Conservation (phyloP, 177 flowering plant genomes). For the Vitis hybrid region DNA sequence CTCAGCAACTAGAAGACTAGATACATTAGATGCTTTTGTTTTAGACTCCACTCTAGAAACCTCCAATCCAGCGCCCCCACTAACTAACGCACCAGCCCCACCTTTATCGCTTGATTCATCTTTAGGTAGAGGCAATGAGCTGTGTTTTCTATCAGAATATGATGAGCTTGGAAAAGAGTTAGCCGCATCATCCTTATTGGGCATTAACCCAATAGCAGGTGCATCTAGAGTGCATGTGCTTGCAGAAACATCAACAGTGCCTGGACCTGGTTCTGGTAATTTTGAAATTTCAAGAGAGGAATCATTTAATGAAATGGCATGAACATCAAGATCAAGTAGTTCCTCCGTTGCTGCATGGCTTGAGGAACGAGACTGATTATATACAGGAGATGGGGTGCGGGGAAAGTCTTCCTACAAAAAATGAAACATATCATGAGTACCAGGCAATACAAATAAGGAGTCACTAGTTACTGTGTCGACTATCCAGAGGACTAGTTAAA, state of each 20-base stretch:
- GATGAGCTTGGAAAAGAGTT: slow-evolving; percentile 9
- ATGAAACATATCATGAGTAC: not conserved
- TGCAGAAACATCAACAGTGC: slow-evolving; percentile 5
- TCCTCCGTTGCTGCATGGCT: slow-evolving; percentile 22
- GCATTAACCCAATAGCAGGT: not conserved
- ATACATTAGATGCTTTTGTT: slow-evolving; percentile 10
- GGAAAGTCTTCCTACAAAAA: slow-evolving; percentile 37
- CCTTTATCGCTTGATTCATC: slow-evolving; percentile 6
- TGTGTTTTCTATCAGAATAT: slow-evolving; percentile 4
- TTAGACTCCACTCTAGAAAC: slow-evolving; percentile 13
- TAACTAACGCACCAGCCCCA: not conserved
- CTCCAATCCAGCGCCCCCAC: slow-evolving; percentile 1
- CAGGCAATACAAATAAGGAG: not conserved
- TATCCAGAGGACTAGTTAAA: no score
- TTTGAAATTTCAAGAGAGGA: slow-evolving; percentile 22
- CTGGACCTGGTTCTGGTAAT: slow-evolving; percentile 12
- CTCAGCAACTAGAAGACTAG: not conserved
- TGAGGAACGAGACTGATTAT: slow-evolving; percentile 26
- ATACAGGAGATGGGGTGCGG: slow-evolving; percentile 48
- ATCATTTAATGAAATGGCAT: slow-evolving; percentile 11
- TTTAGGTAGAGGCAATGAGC: not conserved
- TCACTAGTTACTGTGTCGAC: no score
- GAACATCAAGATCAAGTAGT: slow-evolving; percentile 15
- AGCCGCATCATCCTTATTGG: not conserved
- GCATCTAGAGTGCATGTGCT: slow-evolving; percentile 9